Evolutionary conservation across 1,284 basidiomycete species (phyloP).

Genomic region (Porodaedalea pini): DNA sequence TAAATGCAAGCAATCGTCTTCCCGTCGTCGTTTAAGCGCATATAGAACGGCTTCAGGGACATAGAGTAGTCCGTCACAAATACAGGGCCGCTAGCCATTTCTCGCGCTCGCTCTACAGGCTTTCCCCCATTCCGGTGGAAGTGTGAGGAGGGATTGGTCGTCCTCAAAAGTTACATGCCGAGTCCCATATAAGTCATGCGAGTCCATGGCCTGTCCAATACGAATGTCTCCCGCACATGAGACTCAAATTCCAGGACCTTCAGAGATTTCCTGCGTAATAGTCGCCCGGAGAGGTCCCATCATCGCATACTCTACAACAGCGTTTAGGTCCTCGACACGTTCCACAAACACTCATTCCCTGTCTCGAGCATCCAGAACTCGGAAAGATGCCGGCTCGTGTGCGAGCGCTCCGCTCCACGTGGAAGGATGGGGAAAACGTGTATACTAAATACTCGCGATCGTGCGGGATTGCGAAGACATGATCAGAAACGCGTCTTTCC

Average conservation of each 20-base stretch:
- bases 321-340: constrained; percentile 56
- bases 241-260: constrained; percentile 26
- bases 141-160: constrained; percentile 43
- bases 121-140: constrained; percentile 65
- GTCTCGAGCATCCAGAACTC: constrained; percentile 99
- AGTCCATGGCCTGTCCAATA: constrained; percentile 47
- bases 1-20: constrained; percentile 91
- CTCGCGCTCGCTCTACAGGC: constrained; percentile 89
- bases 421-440: constrained; percentile 88
- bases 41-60: constrained; percentile 91
- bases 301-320: constrained; percentile 67
- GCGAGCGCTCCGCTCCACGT: constrained; percentile 87
- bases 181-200: constrained; percentile 77
- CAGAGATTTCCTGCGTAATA: constrained; percentile 37
- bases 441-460: constrained; percentile 87
- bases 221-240: constrained; percentile 35
- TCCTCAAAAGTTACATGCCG: constrained; percentile 41
- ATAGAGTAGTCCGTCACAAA: constrained; percentile 92
- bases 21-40: constrained; percentile 59
- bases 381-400: constrained; percentile 88
- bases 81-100: constrained; percentile 82
- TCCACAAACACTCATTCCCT: constrained; percentile 71
- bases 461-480: constrained; percentile 91
- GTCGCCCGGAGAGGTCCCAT: constrained; percentile 41
- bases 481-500: constrained; percentile 79